These are phyloP conservation scores for Cryptococcus hybrid DNA, from an alignment of 1,284 basidiomycete species.

Conservation along the genomic window DNA sequence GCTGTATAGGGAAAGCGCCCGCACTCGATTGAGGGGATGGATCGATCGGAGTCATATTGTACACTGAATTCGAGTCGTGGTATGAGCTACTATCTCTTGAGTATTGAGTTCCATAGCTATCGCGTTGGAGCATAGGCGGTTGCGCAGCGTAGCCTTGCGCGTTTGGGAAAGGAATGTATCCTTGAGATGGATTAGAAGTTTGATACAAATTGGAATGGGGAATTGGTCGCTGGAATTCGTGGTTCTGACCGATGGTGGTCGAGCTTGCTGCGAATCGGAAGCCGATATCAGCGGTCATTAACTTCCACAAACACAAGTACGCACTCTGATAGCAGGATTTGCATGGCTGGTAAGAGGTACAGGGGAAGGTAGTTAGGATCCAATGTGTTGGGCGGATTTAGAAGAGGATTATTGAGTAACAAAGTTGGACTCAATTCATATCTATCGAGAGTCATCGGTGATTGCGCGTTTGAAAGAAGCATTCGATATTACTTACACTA, in stretches of 20 bases:
- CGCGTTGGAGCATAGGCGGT: background rate
- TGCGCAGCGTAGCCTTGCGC: background rate
- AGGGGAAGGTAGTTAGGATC: constrained; percentile 51
- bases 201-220: background rate
- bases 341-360: constrained; percentile 35
- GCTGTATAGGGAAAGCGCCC: background rate
- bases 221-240: constrained; percentile 8
- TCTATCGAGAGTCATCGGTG: constrained; percentile 10
- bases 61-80: background rate
- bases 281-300: background rate
- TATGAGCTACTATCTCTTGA: background rate
- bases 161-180: background rate
- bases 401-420: constrained; percentile 46
- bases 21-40: background rate
- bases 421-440: constrained; percentile 50
- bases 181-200: background rate
- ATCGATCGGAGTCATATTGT: background rate
- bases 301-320: background rate
- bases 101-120: background rate
- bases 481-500: constrained; percentile 28
- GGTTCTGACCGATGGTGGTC: constrained; percentile 17
- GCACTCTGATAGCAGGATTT: constrained; percentile 16
- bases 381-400: constrained; percentile 40
- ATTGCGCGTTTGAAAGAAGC: no score
- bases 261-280: constrained; percentile 10